These are phyloP conservation scores for Boletus reticulatus DNA, from an alignment of 768 basidiomycete genomes.

Conservation along the genomic window DNA sequence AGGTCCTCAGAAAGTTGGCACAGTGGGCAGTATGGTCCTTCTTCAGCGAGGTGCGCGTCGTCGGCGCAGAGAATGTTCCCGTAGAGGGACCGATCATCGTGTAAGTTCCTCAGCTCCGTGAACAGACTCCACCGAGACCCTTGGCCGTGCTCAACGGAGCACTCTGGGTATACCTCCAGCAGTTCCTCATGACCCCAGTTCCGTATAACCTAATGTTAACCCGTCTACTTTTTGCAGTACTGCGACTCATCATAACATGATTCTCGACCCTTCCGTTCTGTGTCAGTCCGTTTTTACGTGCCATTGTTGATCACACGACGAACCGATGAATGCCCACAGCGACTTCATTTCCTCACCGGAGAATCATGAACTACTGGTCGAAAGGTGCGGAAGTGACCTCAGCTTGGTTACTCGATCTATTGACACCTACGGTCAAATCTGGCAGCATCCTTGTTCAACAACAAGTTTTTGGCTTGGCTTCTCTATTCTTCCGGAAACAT, in stretches of 20 bases:
- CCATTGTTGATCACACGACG: conserved; percentile 14
- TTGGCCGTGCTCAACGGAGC: conserved; percentile 1
- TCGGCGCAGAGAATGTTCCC: conserved; percentile 89
- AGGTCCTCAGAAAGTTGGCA: conserved; percentile 68
- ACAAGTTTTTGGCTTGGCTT: conserved; percentile 71
- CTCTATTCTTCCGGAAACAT: conserved; percentile 93
- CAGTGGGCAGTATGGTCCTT: conserved; percentile 78
- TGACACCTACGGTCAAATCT: conserved; percentile 15
- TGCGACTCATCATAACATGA: conserved; percentile 94
- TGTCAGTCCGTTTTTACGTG: conserved; percentile 49
- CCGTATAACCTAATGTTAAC: conserved; percentile 11
- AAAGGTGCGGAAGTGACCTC: conserved; percentile 56
- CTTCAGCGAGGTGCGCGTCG: conserved; percentile 83
- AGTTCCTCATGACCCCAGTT: not conserved
- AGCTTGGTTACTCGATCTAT: conserved; percentile 10
- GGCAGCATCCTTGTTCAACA: conserved; percentile 73
- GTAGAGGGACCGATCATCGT: conserved; percentile 87
- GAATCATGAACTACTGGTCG: conserved; percentile 90
- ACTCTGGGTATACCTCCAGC: not conserved
- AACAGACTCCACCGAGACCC: not conserved
- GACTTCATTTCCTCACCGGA: conserved; percentile 74
- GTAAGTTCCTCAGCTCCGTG: conserved; percentile 45
- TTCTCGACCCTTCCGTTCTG: conserved; percentile 80
- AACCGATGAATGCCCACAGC: conserved; percentile 44
- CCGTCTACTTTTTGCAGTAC: conserved; percentile 44